These are phyloP conservation scores for Populus alba DNA, from an alignment of 345 rosid genomes.

Conservation along the genomic window DNA sequence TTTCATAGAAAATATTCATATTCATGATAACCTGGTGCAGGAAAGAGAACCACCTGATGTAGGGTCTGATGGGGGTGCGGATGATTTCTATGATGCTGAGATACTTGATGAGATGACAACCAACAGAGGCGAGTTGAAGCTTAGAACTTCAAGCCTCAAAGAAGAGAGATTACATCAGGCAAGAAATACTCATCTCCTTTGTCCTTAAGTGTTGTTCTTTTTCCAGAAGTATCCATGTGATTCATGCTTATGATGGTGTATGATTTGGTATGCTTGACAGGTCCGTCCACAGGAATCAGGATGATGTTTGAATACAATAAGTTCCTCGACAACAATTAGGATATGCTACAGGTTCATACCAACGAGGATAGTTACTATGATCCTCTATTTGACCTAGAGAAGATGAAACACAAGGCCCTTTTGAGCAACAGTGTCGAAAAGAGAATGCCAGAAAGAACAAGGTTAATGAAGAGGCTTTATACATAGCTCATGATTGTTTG, in stretches of 20 bases:
- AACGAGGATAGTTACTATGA: not conserved
- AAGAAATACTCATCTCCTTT: slow-evolving; percentile 1
- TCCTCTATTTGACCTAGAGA: not conserved
- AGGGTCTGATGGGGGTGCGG: slow-evolving; percentile 28
- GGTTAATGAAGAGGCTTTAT: not conserved
- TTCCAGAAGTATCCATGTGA: not conserved
- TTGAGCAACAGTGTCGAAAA: not conserved
- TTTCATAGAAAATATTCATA: not conserved
- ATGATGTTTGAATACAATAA: not conserved
- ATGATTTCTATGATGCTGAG: slow-evolving; percentile 67
- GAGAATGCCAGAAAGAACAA: not conserved
- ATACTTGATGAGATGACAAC: slow-evolving; percentile 77
- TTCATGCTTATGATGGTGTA: not conserved
- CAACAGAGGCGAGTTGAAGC: slow-evolving; percentile 70
- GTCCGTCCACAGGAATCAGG: slow-evolving; percentile 22
- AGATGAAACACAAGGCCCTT: not conserved
- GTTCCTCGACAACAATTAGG: not conserved
- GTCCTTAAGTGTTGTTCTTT: too few species aligned
- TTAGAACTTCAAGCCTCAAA: slow-evolving; percentile 50
- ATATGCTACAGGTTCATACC: not conserved
- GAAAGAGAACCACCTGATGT: slow-evolving; percentile 30
- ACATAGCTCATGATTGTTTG: not conserved
- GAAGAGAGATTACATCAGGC: slow-evolving; percentile 47
- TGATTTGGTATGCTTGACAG: slow-evolving; percentile 25
- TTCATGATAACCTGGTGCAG: slow-evolving; percentile 27